Conservation (phyloP, 495 filamentous ascomycete genomes). For the Aspergillus affinis region DNA sequence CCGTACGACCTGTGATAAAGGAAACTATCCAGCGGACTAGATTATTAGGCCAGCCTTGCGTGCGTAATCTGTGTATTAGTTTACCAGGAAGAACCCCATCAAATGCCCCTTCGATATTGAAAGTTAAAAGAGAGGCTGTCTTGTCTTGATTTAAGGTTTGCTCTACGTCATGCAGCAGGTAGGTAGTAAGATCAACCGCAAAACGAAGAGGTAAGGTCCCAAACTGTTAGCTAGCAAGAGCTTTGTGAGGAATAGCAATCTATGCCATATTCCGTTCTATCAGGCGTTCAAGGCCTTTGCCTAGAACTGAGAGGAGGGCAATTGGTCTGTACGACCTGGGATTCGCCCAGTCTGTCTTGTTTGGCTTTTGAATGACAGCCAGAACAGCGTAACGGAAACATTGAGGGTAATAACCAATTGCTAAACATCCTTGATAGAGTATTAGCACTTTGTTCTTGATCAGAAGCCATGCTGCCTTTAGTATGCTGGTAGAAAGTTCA, state of each 20-base stretch:
- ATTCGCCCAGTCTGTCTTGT: too few species aligned
- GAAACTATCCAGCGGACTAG: too few species aligned
- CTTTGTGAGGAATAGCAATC: too few species aligned
- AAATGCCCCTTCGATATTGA: constrained; percentile 8
- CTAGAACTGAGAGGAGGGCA: too few species aligned
- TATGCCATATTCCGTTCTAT: too few species aligned
- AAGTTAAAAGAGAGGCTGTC: background rate
- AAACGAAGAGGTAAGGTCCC: constrained; percentile 9
- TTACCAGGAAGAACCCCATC: constrained; percentile 15
- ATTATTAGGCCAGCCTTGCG: constrained; percentile 17
- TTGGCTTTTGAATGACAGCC: constrained; percentile 4
- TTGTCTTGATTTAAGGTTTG: background rate
- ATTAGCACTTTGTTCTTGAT: background rate
- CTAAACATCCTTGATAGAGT: background rate
- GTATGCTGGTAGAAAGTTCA: background rate
- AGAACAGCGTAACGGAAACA: background rate
- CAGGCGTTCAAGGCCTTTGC: too few species aligned
- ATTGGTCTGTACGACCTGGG: too few species aligned
- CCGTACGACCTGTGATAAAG: too few species aligned
- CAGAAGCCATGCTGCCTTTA: constrained; percentile 2
- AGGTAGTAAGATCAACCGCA: constrained; percentile 14
- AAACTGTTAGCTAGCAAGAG: too few species aligned
- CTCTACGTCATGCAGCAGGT: constrained; percentile 13
- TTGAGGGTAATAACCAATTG: constrained; percentile 2
- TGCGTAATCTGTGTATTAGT: constrained; percentile 5